Evolutionary conservation across 805 yeast genomes (phyloP), one percentile per base, ranked within the genome.

Genomic region (Saccharomycopsis sp.): DNA sequence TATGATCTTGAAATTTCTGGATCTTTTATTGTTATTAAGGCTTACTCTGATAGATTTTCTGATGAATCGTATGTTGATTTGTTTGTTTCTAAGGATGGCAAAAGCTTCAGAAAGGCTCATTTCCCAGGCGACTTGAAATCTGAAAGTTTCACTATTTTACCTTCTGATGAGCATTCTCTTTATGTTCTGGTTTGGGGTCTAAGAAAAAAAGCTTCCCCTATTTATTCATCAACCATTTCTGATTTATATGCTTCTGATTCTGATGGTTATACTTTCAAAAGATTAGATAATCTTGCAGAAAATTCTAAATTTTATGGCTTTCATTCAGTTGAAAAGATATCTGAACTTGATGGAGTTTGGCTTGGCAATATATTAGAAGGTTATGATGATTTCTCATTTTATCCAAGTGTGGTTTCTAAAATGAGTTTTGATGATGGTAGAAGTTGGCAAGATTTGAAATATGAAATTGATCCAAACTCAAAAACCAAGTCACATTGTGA

Each of bases 311-410:
- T 48, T 28, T 48, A 57, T 18, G 73, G 71, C 5, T 55, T 63
- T 33, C 60, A 67, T 20, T 54, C 58, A 15, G 54, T 70, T 17
- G 63, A 62, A 28, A 69, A 67, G 45, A 62, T 76, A 15, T 64
- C 67, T 44, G 64, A 63, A 15, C 62, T 76, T 20, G 83, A 78
- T 44, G 88, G 87, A 6, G 67, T 73, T n/a, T 70, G 81, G 70
- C 51, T 80, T 34, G 69, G 74, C 6, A 71, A 70, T 50, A 41
- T 52, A 25, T 54, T 47, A 50, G 53, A 36, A 17, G 40, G 33
- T 13, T 45, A 41, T 14, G 50, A 49, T 3, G 32, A 42, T 8
- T 46, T 44, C 40, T 51, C 51, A 19, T 45, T 37, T 3, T 15
- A 25, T 2, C 60, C 60, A 5, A 29, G 45, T 5, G 34, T 51